phyloP scores from a whole-genome alignment of 768 basidiomycete genomes.

The Postia placenta region DNA sequence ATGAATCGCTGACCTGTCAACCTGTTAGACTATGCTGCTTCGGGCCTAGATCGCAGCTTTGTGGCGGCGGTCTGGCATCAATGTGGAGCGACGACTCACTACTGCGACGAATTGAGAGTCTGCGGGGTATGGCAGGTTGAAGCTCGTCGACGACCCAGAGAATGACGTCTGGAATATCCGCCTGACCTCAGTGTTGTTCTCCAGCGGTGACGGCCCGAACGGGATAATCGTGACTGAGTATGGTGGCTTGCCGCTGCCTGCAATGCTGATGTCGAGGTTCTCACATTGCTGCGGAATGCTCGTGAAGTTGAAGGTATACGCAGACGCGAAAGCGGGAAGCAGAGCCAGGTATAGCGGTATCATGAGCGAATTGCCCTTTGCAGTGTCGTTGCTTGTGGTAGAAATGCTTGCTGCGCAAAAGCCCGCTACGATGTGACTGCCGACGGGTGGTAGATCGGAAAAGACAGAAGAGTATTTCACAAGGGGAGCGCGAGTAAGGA shows the following conservation, averaged over 20 bases:
- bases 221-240: constrained; percentile 66
- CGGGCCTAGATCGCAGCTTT: background rate
- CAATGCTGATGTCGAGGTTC: constrained; percentile 52
- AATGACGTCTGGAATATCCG: constrained; percentile 54
- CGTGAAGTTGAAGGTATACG: constrained; percentile 37
- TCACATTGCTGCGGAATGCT: constrained; percentile 58
- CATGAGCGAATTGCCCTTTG: too few relatives aligned
- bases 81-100: constrained; percentile 37
- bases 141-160: constrained; percentile 35
- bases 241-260: constrained; percentile 59
- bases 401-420: too few relatives aligned
- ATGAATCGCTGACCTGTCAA: constrained; percentile 49
- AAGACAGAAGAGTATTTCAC: too few relatives aligned
- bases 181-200: constrained; percentile 59
- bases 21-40: background rate
- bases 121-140: constrained; percentile 58
- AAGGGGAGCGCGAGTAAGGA: too few relatives aligned
- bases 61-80: background rate
- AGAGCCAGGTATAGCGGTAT: constrained; percentile 2
- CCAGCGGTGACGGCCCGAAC: constrained; percentile 54
- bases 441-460: too few relatives aligned
- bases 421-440: too few relatives aligned
- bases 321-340: constrained; percentile 25
- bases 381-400: too few relatives aligned
- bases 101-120: constrained; percentile 73